A percentile compares a stretch with the other conserved stretches of the same genome.
These are phyloP conservation scores for Blastomyces percursus DNA, from an alignment of 2,329 filamentous ascomycete species.

Conservation along the genomic window DNA sequence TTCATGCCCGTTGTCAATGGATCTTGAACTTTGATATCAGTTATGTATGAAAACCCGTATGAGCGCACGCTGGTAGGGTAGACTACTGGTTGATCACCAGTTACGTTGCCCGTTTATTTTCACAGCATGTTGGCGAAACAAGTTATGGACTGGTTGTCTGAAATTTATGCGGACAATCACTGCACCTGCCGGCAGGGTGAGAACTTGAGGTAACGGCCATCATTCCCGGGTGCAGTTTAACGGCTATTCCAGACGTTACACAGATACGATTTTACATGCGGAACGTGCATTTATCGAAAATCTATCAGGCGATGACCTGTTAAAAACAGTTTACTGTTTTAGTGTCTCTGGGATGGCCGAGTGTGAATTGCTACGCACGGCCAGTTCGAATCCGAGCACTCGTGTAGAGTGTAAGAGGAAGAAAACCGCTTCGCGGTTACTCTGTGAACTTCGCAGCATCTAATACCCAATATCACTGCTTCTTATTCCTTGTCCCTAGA, in stretches of 20 bases:
- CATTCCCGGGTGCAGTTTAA: neutral
- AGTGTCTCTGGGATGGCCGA: neutral
- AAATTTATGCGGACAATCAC: neutral
- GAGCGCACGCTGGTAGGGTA: neutral
- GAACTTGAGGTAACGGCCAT: neutral
- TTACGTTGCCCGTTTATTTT: neutral
- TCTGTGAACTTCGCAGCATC: neutral
- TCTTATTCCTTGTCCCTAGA: neutral
- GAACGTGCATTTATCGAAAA: neutral
- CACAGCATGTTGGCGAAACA: neutral
- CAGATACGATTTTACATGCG: neutral
- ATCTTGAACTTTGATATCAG: neutral
- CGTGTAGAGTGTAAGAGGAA: neutral
- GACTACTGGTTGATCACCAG: neutral
- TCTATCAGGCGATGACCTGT: neutral
- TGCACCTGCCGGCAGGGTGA: neutral
- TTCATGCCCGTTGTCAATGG: neutral
- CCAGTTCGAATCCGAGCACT: neutral
- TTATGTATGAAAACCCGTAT: neutral
- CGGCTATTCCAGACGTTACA: neutral
- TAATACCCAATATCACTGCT: neutral
- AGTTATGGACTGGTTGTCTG: neutral
- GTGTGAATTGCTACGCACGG: neutral
- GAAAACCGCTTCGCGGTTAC: no score
- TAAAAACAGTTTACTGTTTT: neutral